Conservation (phyloP, 1,139 yeast species). For the Pichia sp. region DNA sequence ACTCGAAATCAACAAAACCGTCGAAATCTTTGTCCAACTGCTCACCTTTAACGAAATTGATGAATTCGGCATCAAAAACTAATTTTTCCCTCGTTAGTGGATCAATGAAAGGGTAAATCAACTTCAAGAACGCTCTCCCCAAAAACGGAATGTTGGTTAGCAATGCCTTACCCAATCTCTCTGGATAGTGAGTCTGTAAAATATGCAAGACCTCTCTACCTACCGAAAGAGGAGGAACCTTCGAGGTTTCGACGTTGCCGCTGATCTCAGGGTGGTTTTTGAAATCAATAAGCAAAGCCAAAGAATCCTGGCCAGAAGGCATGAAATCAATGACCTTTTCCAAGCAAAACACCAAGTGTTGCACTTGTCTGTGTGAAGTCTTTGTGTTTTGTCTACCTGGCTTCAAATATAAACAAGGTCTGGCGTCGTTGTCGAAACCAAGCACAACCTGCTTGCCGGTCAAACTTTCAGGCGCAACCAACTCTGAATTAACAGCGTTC, state of each 20-base stretch:
- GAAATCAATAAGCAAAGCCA: conserved; percentile 86
- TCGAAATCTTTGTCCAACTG: conserved; percentile 84
- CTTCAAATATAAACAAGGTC: conserved; percentile 86
- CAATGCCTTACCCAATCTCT: conserved; percentile 85
- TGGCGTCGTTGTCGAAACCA: conserved; percentile 81
- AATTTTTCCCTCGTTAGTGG: conserved; percentile 91
- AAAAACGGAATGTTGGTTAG: conserved; percentile 90
- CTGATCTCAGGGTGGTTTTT: conserved; percentile 55
- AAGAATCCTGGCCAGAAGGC: conserved; percentile 94
- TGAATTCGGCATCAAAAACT: conserved; percentile 84
- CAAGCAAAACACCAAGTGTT: conserved; percentile 85
- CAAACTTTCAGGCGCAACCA: conserved; percentile 65
- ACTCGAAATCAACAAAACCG: conserved; percentile 72
- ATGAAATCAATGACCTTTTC: conserved; percentile 87
- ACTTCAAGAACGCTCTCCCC: conserved; percentile 83
- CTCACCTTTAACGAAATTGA: conserved; percentile 70
- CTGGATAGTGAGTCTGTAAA: conserved; percentile 93
- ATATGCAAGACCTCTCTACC: conserved; percentile 82
- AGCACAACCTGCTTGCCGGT: conserved; percentile 87
- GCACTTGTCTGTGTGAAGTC: conserved; percentile 81
- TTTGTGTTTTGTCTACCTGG: conserved; percentile 94
- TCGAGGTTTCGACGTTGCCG: conserved; percentile 48
- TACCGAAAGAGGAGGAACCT: conserved; percentile 77
- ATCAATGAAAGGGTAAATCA: conserved; percentile 91
- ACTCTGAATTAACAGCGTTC: conserved; percentile 46